These are phyloP conservation scores for Thalassiosira mediterranea DNA, from an alignment of 352 stramenopile species.

Conservation along the genomic window DNA sequence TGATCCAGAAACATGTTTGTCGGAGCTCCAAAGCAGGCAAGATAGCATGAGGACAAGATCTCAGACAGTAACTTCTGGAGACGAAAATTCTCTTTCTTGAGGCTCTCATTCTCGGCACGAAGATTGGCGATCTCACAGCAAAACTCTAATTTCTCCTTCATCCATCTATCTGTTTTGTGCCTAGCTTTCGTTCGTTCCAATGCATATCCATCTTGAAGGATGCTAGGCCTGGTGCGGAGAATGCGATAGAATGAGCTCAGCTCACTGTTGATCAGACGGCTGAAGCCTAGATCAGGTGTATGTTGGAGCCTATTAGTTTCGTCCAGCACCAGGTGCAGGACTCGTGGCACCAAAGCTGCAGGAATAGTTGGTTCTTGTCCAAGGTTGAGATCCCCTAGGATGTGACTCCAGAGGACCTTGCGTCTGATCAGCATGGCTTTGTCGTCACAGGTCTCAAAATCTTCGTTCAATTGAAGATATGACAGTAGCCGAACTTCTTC, in stretches of 20 bases:
- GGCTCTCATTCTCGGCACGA: too few species aligned
- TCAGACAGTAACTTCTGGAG: too few species aligned
- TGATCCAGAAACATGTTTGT: too few species aligned
- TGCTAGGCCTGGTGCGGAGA: slow-evolving; percentile 1
- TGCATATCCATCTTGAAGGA: neutral
- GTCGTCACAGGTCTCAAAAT: neutral
- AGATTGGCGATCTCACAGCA: too few species aligned
- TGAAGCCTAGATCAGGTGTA: neutral
- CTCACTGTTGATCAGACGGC: neutral
- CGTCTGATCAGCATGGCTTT: too few species aligned
- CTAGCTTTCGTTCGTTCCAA: too few species aligned
- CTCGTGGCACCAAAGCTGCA: neutral
- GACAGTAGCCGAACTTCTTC: neutral
- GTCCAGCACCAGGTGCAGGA: neutral
- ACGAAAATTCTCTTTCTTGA: too few species aligned
- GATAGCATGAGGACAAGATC: too few species aligned
- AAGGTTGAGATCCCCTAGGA: neutral
- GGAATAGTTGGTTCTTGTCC: neutral
- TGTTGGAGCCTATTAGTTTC: neutral
- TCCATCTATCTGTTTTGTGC: too few species aligned
- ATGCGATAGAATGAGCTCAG: slow-evolving; percentile 21
- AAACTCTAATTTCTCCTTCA: too few species aligned
- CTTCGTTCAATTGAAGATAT: neutral
- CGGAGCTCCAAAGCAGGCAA: too few species aligned
- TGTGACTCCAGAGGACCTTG: neutral